Evolutionary conservation across 768 basidiomycete species (phyloP).

Genomic region (Tubosaeta sp.): DNA sequence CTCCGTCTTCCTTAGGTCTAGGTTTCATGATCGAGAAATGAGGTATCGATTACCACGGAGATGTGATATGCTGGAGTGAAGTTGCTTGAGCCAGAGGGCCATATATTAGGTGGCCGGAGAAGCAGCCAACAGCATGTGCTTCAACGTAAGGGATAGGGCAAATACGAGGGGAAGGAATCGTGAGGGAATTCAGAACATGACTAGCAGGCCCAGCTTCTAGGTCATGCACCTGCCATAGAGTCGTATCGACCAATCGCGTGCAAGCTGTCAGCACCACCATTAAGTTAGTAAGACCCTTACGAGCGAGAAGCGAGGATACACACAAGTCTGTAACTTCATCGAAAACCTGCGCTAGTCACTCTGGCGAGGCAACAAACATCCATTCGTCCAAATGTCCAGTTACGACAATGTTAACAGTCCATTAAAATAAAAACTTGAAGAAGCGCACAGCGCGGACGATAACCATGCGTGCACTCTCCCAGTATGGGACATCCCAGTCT

Average conservation of each 20-base stretch:
- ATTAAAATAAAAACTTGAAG: background rate
- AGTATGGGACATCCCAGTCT: background rate
- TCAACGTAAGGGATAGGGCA: background rate
- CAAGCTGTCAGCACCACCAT: background rate
- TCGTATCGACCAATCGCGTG: background rate
- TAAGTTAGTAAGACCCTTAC: constrained; percentile 2
- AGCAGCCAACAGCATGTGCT: background rate
- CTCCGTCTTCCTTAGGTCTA: constrained; percentile 1
- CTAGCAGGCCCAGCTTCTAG: background rate
- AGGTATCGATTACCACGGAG: constrained; percentile 2
- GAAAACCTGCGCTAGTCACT: background rate
- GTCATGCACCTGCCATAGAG: background rate
- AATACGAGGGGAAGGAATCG: background rate
- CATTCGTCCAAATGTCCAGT: background rate
- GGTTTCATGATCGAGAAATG: constrained; percentile 10
- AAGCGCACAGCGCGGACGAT: background rate
- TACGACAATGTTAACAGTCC: background rate
- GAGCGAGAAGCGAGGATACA: constrained; percentile 6
- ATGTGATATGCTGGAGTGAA: background rate
- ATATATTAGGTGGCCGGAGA: background rate
- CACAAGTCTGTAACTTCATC: constrained; percentile 1
- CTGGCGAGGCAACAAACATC: background rate
- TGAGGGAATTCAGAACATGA: background rate
- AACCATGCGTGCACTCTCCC: background rate
- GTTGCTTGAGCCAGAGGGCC: background rate